Evolutionary conservation across 495 filamentous ascomycete genomes (phyloP).

Genomic region (Patellaria atrata): DNA sequence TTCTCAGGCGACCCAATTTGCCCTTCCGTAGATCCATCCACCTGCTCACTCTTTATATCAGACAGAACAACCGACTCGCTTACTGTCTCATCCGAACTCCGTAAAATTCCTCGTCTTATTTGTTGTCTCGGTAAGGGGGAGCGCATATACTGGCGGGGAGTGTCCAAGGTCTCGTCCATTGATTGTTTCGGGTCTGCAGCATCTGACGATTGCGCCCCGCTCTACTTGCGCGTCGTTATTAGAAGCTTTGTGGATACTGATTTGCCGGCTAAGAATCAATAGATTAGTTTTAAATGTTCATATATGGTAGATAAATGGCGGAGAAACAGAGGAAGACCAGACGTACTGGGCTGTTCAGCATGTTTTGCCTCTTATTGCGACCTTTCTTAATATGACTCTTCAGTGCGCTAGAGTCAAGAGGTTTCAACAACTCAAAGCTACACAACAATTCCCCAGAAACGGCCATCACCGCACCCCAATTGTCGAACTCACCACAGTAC

Average conservation of each 20-base stretch:
- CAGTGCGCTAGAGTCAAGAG: slow-evolving; percentile 86
- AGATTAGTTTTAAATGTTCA: slow-evolving; percentile 13
- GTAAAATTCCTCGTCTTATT: too few relatives aligned
- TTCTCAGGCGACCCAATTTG: too few relatives aligned
- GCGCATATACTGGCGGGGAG: too few relatives aligned
- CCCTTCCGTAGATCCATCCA: too few relatives aligned
- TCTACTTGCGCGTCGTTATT: slow-evolving; percentile 12
- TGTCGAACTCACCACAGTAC: slow-evolving; percentile 99
- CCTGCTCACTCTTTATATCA: too few relatives aligned
- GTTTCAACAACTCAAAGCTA: slow-evolving; percentile 94
- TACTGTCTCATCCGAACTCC: too few relatives aligned
- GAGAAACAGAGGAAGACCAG: neutral
- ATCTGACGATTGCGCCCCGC: too few relatives aligned
- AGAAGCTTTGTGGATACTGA: slow-evolving; percentile 22
- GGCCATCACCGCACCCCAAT: slow-evolving; percentile 98
- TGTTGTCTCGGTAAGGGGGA: too few relatives aligned
- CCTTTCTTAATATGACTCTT: slow-evolving; percentile 99
- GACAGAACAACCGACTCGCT: too few relatives aligned
- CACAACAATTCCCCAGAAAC: slow-evolving; percentile 87
- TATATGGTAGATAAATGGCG: slow-evolving; percentile 10
- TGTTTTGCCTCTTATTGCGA: slow-evolving; percentile 75
- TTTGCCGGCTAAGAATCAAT: slow-evolving; percentile 16
- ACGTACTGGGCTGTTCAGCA: slow-evolving; percentile 81
- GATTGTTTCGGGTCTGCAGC: too few relatives aligned
- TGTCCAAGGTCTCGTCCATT: too few relatives aligned